Evolutionary conservation across 176 grass and related monocot genomes (phyloP), one percentile per base, ranked within the genome.

Genomic region (Carex cristatella): DNA sequence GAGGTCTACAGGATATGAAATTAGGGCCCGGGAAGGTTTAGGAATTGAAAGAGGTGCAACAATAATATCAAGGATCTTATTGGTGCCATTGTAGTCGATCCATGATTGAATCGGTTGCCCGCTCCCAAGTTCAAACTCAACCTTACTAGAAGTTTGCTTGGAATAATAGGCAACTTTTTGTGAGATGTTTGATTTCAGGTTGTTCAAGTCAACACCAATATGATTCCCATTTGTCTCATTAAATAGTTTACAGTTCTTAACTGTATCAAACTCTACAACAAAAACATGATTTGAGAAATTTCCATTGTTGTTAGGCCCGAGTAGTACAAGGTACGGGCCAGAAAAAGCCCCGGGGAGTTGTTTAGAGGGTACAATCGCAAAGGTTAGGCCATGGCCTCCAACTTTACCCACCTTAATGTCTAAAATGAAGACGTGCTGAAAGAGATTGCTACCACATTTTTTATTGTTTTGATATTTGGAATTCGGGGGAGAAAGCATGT

Each of bases 381-480:
- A 84, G 79, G 86, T 54, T 33, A 87, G 46, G 38, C 73, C 81
- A 4, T 23, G 49, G 74, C 82, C 86, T 13, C 89, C 82, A 32
- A 13, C 15, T 18, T 1, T 87, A 0, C 84, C 85, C 10, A 82
- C 7, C 2, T 63, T 75, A 19, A 85, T 91, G 75, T 88, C 82
- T 32, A 91, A 85, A 71, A 88, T 53, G 61, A 90, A 14, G 76
- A 79, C 71, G 86, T 85, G 75, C 86, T 91, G 74, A 91, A 91
- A 46, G 86, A 85, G 63, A 83, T 38, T 3, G 42, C 63, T 1
- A 38, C 11, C 11, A 55, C 15, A n/a, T 4, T 37, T 9, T 2
- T 38, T 2, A 5, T 15, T 56, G 30, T 72, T 28, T 61, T 42
- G 32, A 81, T 74, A 51, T 85, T 19, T 5, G 46, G 15, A 54